Evolutionary conservation across 2,329 filamentous ascomycete species (phyloP), one percentile per base, ranked within the genome.

Genomic region (Cyphellophora europaea): DNA sequence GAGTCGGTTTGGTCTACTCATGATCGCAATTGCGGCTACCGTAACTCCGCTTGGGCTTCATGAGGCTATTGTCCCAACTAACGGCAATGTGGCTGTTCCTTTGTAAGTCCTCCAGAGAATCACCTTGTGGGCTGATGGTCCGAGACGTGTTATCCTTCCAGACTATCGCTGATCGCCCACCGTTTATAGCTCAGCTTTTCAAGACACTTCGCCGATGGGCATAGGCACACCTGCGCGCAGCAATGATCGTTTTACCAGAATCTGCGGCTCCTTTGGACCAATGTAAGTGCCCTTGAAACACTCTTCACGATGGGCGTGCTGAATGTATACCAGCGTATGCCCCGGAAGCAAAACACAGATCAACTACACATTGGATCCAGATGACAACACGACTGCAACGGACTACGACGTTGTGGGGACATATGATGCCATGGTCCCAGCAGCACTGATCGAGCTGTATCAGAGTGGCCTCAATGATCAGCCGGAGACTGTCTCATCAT

Each of bases 31-130:
- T 11, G 56, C 66, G 2, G 58, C 62, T n/a, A 53, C 69, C 4
- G 49, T 67, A 3, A 68, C 66, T 0, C 66, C 66, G 0, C 49
- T 69, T 3, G 66, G 66, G 2, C 49, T 70, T 0, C 61, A 62
- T 30, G 58, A 68, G n/a, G 46, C 51, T 4, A 42, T 66, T 19
- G 51, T 50, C 2, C 49, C 49, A 1, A 32, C 37, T 2, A 19
- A 36, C 0, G 37, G 49, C 2, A 40, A 44, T 6, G 36, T 44
- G 1, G 15, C 41, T 1, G 32, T 47, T 0, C 19, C 46, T 5
- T 68, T 69, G n/a, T n/a, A n/a, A n/a, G n/a, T n/a, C n/a, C n/a
- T n/a, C n/a, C n/a, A n/a, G n/a, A n/a, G n/a, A n/a, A n/a, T n/a
- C n/a, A n/a, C n/a, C n/a, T n/a, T n/a, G n/a, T n/a, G n/a, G n/a